phyloP scores from a whole-genome alignment of 164 flowering plant species.

The Brasenia schreberi region DNA sequence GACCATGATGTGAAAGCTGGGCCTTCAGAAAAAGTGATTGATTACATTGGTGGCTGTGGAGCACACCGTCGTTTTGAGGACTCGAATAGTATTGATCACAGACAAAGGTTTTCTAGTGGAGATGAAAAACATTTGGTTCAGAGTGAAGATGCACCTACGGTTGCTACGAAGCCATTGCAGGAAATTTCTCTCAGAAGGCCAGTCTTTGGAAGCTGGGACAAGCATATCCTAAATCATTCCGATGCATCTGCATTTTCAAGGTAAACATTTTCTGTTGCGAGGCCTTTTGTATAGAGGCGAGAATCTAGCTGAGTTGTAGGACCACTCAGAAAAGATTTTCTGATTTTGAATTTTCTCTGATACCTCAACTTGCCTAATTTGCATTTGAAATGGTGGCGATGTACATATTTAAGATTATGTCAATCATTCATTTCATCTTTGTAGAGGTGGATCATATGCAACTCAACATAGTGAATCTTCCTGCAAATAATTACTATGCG shows the following conservation, averaged over 20 bases:
- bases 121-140: neutral
- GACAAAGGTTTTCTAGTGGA: neutral
- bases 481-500: too few species aligned
- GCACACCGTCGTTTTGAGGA: neutral
- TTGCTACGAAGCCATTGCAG: constrained; percentile 14
- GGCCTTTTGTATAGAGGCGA: too few species aligned
- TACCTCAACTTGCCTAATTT: too few species aligned
- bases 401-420: too few species aligned
- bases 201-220: constrained; percentile 5
- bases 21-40: constrained; percentile 17
- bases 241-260: constrained; percentile 33
- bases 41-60: constrained; percentile 18
- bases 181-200: constrained; percentile 29
- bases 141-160: neutral
- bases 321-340: too few species aligned
- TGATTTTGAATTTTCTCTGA: too few species aligned
- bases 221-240: constrained; percentile 26
- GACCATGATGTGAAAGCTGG: constrained; percentile 10
- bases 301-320: too few species aligned
- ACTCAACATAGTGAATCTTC: too few species aligned
- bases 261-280: neutral
- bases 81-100: neutral
- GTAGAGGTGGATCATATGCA: too few species aligned
- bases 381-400: too few species aligned
- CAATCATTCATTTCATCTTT: too few species aligned